Evolutionary conservation across 169 alveolate species (phyloP).

Genomic region (Babesia microti): DNA sequence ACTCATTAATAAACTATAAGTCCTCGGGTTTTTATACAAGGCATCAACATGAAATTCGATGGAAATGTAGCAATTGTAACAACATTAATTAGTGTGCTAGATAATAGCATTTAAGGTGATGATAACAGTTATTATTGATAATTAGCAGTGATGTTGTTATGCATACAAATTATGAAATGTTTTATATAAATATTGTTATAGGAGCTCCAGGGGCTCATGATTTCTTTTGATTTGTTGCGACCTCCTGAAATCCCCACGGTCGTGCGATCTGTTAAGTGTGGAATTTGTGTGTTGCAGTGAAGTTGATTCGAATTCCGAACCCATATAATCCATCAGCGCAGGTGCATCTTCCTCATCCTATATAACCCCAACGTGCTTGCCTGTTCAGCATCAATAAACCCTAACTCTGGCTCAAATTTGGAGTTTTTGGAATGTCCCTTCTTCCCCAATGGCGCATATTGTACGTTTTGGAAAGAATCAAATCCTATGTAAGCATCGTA

Average conservation of each 20-base stretch:
- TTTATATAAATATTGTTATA: not conserved
- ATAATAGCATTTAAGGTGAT: too few species aligned
- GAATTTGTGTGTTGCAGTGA: constrained; percentile 1
- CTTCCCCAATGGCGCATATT: constrained; percentile 48
- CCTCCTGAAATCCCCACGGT: not conserved
- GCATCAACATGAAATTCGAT: too few species aligned
- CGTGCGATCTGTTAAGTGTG: not conserved
- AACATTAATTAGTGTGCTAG: too few species aligned
- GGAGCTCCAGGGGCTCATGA: not conserved
- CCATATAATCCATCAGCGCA: constrained; percentile 45
- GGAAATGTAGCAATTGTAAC: too few species aligned
- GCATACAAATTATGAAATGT: too few species aligned
- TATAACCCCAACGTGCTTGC: constrained; percentile 15
- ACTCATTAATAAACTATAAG: not conserved
- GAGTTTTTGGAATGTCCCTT: constrained; percentile 27
- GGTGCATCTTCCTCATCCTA: constrained; percentile 65
- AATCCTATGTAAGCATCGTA: too few species aligned
- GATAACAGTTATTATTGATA: too few species aligned
- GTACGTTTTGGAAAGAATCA: constrained; percentile 49
- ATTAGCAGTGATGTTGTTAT: too few species aligned
- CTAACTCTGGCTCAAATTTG: constrained; percentile 64
- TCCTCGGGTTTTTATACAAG: too few species aligned
- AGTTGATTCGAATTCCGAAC: constrained; percentile 5
- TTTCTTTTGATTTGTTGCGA: not conserved
- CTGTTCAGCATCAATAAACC: constrained; percentile 66